Evolutionary conservation across 768 basidiomycete genomes (phyloP).

Genomic region (Phaeolepiota aurea): DNA sequence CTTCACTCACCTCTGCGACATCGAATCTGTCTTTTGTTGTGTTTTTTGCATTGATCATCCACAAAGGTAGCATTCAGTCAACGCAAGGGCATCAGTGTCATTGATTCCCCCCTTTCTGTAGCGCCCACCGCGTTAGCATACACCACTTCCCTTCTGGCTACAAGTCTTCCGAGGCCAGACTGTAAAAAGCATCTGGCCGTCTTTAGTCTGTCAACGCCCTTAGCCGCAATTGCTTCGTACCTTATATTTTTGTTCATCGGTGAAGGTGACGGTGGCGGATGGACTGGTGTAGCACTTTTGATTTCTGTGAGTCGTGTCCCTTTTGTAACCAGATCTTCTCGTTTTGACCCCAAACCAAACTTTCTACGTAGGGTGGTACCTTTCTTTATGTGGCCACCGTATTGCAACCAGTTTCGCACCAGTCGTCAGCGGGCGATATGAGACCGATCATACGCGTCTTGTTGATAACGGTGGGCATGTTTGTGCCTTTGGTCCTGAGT

Average conservation of each 20-base stretch:
- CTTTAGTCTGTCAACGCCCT: conserved; percentile 81
- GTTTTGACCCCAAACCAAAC: not conserved
- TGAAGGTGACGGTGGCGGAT: conserved; percentile 32
- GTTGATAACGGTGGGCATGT: conserved; percentile 60
- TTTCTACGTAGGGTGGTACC: conserved; percentile 66
- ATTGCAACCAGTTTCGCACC: conserved; percentile 65
- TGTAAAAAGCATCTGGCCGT: conserved; percentile 69
- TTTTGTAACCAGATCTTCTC: no score
- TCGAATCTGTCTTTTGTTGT: conserved; percentile 69
- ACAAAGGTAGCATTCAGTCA: conserved; percentile 57
- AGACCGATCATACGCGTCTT: conserved; percentile 35
- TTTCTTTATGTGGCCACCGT: conserved; percentile 94
- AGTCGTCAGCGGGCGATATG: conserved; percentile 32
- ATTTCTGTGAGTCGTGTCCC: conserved; percentile 59
- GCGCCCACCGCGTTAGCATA: conserved; percentile 90
- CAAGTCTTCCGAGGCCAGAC: conserved; percentile 54
- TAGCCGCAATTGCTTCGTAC: conserved; percentile 76
- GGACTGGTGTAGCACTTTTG: conserved; percentile 73
- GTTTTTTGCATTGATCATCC: conserved; percentile 84
- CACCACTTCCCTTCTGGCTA: conserved; percentile 76
- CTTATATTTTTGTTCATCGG: conserved; percentile 50
- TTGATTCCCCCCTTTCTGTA: conserved; percentile 20
- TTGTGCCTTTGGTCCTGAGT: conserved; percentile 57
- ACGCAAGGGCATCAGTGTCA: no score
- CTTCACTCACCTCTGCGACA: conserved; percentile 32